Conservation (phyloP, 1,284 basidiomycete species). For the Cutaneotrichosporon sp. region DNA sequence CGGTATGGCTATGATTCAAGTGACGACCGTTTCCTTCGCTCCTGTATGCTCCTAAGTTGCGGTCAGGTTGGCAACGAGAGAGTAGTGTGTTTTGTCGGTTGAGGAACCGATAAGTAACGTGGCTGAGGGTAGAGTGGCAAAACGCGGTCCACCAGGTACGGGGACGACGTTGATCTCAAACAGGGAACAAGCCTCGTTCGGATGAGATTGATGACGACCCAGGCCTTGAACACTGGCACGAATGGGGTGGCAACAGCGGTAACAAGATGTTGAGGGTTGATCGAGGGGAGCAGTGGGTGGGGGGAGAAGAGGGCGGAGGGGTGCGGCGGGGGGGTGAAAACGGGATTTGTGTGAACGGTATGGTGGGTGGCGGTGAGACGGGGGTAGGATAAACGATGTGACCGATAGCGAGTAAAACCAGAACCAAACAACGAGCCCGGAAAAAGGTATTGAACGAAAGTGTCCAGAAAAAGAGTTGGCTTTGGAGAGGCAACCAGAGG, state of each 20-base stretch:
- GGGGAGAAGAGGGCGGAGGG: background rate
- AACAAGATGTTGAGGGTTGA: too few relatives aligned
- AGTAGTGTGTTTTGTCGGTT: too few relatives aligned
- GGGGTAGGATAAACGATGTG: background rate
- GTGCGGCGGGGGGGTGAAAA: background rate
- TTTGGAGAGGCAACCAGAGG: background rate
- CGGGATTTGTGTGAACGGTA: too few relatives aligned
- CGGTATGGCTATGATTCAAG: constrained; percentile 36
- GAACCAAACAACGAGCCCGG: constrained; percentile 1
- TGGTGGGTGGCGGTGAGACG: background rate
- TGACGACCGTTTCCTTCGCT: constrained; percentile 44
- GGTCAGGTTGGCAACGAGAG: too few relatives aligned
- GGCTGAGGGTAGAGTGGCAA: background rate
- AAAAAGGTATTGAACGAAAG: background rate
- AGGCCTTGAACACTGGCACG: too few relatives aligned
- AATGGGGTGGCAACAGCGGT: background rate
- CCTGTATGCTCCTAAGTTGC: constrained; percentile 17
- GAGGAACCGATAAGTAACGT: too few relatives aligned
- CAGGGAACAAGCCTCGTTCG: too few relatives aligned
- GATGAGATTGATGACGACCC: too few relatives aligned
- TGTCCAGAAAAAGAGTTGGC: background rate
- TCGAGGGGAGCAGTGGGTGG: too few relatives aligned
- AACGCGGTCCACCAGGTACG: background rate
- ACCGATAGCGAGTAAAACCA: constrained; percentile 2
- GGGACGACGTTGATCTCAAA: too few relatives aligned